Evolutionary conservation across 2,329 filamentous ascomycete species (phyloP), one percentile per base, ranked within the genome.

Genomic region (Bipolaris zeicola): DNA sequence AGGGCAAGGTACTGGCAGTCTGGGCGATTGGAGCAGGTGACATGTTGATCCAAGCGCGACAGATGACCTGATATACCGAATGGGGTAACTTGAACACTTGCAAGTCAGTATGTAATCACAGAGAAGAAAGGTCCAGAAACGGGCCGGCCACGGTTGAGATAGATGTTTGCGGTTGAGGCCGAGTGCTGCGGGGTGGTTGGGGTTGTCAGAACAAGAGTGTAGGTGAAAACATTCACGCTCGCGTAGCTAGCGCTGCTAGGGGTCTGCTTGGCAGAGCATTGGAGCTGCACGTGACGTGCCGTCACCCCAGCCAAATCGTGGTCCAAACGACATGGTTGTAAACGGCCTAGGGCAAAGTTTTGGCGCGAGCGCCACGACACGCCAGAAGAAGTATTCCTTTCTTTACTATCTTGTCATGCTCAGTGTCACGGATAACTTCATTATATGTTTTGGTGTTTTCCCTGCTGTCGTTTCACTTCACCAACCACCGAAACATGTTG

Each of bases 191-290:
- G 56, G 63, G 64, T 69, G 66, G 64, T 66, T 64, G 64, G 61
- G 60, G 55, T 56, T 58, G 53, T 63, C 50, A 55, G 60, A 63
- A 60, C 55, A 68, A 57, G 63, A 72, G 69, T 62, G 61, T 63
- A 71, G 62, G 65, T 67, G 69, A 74, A 74, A 73, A 69, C 71
- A 75, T 75, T 74, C 71, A 74, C 72, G 67, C 69, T 73, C 71
- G 71, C 70, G 67, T 74, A 73, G 61, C 65, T 74, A 72, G 72
- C 64, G 66, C 52, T 60, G 53, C 60, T 68, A 62, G 55, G 48
- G 48, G 39, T 36, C 33, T 50, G 43, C 65, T 71, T 72, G 70
- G 67, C 69, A 56, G 62, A 60, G 65, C 63, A 67, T 60, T 64
- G 63, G 24, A 54, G 53, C 52, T 47, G 62, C 69, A 72, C 69